These are phyloP conservation scores for Didymellaceae sp. DNA, from an alignment of 2,329 filamentous ascomycete species.

Conservation along the genomic window DNA sequence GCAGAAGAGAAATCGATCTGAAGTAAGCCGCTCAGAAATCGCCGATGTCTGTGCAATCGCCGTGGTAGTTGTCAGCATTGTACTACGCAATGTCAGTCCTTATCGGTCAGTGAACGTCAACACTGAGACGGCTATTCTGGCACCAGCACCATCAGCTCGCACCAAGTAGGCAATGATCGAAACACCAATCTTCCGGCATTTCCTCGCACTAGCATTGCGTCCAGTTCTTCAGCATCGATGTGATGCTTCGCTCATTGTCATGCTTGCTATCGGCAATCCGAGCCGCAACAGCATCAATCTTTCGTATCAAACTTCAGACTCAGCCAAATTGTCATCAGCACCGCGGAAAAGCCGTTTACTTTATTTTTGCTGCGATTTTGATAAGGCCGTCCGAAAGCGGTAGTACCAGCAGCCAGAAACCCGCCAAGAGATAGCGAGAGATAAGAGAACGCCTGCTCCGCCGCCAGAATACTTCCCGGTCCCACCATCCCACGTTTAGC, in stretches of 20 bases:
- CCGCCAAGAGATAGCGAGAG: conserved; percentile 36
- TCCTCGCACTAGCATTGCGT: too few relatives aligned
- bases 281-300: conserved; percentile 8
- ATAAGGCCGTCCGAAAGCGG: conserved; percentile 34
- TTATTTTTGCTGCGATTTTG: conserved; percentile 35
- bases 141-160: conserved; percentile 6
- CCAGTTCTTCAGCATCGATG: too few relatives aligned
- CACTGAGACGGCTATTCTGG: conserved; percentile 1
- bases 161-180: background rate
- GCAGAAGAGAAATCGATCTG: background rate
- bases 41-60: conserved; percentile 4
- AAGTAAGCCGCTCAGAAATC: background rate
- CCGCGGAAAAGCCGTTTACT: conserved; percentile 42
- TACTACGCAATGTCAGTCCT: conserved; percentile 1
- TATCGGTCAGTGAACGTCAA: conserved; percentile 1
- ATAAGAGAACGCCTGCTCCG: conserved; percentile 44
- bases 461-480: conserved; percentile 28
- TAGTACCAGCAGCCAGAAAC: background rate
- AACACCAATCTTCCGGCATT: too few relatives aligned
- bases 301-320: conserved; percentile 24
- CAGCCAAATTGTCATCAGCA: conserved; percentile 31
- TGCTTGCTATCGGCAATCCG: too few relatives aligned
- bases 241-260: too few relatives aligned
- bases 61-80: background rate
- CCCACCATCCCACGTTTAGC: conserved; percentile 42